Conservation (phyloP, 495 filamentous ascomycete genomes). For the Beverwykella pulmonaria region DNA sequence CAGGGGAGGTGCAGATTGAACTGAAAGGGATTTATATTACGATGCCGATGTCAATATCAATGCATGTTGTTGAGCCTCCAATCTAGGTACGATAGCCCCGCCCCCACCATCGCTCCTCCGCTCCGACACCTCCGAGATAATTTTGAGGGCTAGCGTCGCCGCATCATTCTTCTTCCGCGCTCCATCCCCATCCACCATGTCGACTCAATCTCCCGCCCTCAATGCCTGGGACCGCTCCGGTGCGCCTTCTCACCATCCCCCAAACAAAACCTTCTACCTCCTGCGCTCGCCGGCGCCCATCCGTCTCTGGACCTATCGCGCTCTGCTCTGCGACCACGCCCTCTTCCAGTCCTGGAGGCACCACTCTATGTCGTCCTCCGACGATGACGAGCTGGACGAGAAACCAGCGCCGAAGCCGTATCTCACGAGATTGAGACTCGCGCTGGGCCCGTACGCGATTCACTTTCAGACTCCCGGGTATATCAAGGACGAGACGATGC, state of each 20-base stretch:
- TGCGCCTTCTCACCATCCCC: not conserved
- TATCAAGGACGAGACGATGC: conserved; percentile 41
- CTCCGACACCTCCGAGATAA: no score
- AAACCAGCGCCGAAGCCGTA: conserved; percentile 13
- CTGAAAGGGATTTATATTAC: no score
- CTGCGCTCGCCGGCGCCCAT: not conserved
- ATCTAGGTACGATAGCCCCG: no score
- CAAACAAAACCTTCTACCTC: not conserved
- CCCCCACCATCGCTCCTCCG: no score
- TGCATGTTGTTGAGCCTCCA: no score
- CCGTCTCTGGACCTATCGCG: conserved; percentile 1
- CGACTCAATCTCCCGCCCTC: not conserved
- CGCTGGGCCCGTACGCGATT: conserved; percentile 41
- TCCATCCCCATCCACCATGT: not conserved
- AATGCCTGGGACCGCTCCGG: not conserved
- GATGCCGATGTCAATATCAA: no score
- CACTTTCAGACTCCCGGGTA: conserved; percentile 45
- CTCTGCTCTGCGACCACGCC: not conserved
- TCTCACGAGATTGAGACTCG: conserved; percentile 40
- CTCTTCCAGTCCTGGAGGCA: not conserved
- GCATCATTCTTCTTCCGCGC: no score
- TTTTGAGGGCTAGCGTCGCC: no score
- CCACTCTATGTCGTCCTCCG: conserved; percentile 4
- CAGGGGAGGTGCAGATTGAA: no score
- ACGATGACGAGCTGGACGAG: conserved; percentile 5